Conservation (phyloP, 1,284 basidiomycete species). For the Ustilago esculenta region DNA sequence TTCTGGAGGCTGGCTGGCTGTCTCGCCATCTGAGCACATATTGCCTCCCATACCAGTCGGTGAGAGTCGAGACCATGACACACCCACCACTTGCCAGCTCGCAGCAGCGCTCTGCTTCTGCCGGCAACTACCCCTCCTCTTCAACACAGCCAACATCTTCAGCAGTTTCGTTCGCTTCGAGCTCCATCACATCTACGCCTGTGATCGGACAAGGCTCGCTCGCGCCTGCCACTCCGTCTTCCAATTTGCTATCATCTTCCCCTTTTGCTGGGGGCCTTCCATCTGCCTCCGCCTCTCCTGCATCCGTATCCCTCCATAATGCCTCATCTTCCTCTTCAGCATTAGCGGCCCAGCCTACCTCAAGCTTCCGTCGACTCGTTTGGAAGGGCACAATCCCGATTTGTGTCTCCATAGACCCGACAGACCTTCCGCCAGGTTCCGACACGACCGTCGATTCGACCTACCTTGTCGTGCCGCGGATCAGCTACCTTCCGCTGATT, state of each 20-base stretch:
- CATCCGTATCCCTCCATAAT: slow-evolving; percentile 7
- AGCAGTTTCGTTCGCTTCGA: slow-evolving; percentile 4
- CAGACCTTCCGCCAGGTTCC: slow-evolving; percentile 39
- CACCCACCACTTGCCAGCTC: slow-evolving; percentile 28
- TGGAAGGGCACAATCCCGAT: slow-evolving; percentile 57
- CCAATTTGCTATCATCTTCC: slow-evolving; percentile 13
- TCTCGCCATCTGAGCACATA: no score
- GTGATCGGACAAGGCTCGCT: slow-evolving; percentile 17
- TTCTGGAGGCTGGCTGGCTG: no score
- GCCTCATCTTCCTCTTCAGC: not conserved
- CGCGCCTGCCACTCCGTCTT: slow-evolving; percentile 9
- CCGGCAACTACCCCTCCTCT: slow-evolving; percentile 33
- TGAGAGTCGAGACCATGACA: slow-evolving; percentile 7
- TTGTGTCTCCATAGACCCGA: slow-evolving; percentile 38
- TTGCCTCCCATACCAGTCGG: no score
- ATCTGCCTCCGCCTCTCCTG: slow-evolving; percentile 13
- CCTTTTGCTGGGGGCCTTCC: slow-evolving; percentile 8
- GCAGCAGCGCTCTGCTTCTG: slow-evolving; percentile 35
- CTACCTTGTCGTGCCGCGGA: slow-evolving; percentile 51
- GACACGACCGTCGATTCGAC: slow-evolving; percentile 41
- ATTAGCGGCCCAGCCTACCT: slow-evolving; percentile 9
- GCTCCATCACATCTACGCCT: slow-evolving; percentile 20
- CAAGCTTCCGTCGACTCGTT: slow-evolving; percentile 39
- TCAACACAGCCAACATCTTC: slow-evolving; percentile 9
- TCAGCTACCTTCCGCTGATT: slow-evolving; percentile 57